Evolutionary conservation across 2,329 filamentous ascomycete genomes (phyloP).

Genomic region (Xylaria sp.): DNA sequence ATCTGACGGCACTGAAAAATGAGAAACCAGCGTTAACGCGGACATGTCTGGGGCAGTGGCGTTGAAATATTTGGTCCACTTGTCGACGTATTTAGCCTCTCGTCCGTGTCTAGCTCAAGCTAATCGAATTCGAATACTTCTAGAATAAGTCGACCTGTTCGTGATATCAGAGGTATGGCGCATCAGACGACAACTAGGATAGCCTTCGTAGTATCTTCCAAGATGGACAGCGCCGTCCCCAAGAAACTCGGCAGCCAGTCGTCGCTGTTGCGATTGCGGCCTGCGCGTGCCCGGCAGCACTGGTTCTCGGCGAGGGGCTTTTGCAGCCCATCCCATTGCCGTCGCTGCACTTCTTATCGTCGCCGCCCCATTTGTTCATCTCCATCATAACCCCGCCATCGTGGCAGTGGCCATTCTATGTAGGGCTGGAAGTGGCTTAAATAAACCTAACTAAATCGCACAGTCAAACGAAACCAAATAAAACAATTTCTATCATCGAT

Average conservation of each 20-base stretch:
- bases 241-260: background rate
- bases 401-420: constrained; percentile 11
- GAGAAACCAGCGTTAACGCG: no score
- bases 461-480: no score
- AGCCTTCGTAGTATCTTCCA: background rate
- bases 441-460: no score
- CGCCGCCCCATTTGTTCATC: constrained; percentile 5
- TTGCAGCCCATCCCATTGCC: constrained; percentile 5
- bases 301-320: background rate
- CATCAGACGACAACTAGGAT: background rate
- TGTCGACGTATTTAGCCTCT: no score
- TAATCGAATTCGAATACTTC: background rate
- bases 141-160: background rate
- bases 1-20: no score
- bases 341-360: no score
- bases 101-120: no score
- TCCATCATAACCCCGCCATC: background rate
- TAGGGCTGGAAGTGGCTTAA: no score
- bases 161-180: background rate
- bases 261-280: background rate
- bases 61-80: no score
- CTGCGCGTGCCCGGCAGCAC: background rate
- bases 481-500: no score
- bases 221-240: background rate
- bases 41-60: no score